Base-by-base conservation (phyloP, 1,284 basidiomycete genomes). In the Sphaerobolus stellatus region DNA sequence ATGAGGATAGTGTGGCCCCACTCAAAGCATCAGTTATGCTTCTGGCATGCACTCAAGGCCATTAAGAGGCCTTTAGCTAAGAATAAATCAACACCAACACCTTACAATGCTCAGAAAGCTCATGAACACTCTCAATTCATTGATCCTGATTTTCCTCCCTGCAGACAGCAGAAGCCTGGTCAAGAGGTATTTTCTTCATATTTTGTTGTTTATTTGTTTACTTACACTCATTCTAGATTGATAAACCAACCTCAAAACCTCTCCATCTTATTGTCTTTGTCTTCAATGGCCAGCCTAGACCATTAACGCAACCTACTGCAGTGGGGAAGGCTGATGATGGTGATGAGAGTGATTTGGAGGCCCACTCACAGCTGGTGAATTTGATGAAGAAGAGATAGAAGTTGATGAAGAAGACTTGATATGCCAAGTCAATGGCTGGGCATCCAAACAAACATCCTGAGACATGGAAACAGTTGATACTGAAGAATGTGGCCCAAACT, bases 381-480 rank as follows among this genome's bases (percentile, higher is more conserved):
- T 43, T 43, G 41, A 43, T 43, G 41, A 43, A 20, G 43, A 24
- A n/a, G 29, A 50, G 33, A 52, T 52, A 29, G 54, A 51, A 3
- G 56, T 36, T 20, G 60, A 62, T 25, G 30, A 38, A 38, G 9
- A 25, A 22, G 50, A 22, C 11, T n/a, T n/a, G n/a, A 20, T 38
- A 5, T 27, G 18, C 7, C 24, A 53, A 13, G 30, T 52, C 18
- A 14, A 18, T n/a, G 25, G 28, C 48, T 43, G 57, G 2, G 56
- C 57, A 41, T n/a, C n/a, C n/a, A 56, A 60, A 6, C 43, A 51
- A 3, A 56, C 59, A 2, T 44, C 20, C 41, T 57, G 58, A 18
- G 29, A 38, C 0, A 57, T 63, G n/a, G 45, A 49, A 36, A 66
- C 68, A 49, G 68, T 70, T 52, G 65, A 60, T 9, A 64, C 67